A percentile compares a stretch with the other conserved stretches of the same genome.
Conservation (phyloP, 306 rosid species). For the Vicia faba region DNA sequence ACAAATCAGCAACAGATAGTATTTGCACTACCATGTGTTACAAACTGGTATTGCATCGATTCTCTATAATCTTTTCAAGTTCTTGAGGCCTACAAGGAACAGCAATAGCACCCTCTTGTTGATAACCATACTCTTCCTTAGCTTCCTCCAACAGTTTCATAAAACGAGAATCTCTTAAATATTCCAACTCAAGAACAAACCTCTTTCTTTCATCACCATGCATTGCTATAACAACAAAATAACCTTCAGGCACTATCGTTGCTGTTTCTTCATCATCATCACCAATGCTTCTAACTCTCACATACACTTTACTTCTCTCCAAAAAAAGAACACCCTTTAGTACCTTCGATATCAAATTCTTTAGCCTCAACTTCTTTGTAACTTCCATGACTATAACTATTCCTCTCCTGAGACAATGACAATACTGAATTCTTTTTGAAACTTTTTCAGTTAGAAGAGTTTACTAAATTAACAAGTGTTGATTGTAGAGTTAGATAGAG, state of each 20-base stretch:
- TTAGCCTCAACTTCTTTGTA: slow-evolving; percentile 43
- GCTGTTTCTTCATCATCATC: slow-evolving; percentile 20
- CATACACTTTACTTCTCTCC: slow-evolving; percentile 27
- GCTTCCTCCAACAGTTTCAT: slow-evolving; percentile 61
- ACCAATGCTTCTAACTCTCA: slow-evolving; percentile 14
- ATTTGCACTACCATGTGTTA: slow-evolving; percentile 7
- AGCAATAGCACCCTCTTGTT: slow-evolving; percentile 67
- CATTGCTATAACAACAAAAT: slow-evolving; percentile 65
- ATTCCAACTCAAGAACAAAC: slow-evolving; percentile 59
- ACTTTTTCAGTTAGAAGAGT: not conserved
- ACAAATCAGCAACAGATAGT: not conserved
- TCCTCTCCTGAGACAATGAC: slow-evolving; percentile 14
- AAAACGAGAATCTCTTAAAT: slow-evolving; percentile 56
- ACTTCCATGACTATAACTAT: not conserved
- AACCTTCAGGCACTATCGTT: slow-evolving; percentile 52
- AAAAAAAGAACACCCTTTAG: slow-evolving; percentile 41
- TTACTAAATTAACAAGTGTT: not conserved
- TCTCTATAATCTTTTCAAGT: slow-evolving; percentile 55
- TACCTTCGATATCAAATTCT: slow-evolving; percentile 46
- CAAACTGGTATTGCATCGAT: not conserved
- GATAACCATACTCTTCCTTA: slow-evolving; percentile 65
- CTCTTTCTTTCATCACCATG: slow-evolving; percentile 62
- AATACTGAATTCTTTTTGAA: not conserved
- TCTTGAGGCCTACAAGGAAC: slow-evolving; percentile 65
- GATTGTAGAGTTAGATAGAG: not conserved